These are phyloP conservation scores for Myriosclerotinia curreyana DNA, from an alignment of 2,329 filamentous ascomycete genomes.

Conservation along the genomic window DNA sequence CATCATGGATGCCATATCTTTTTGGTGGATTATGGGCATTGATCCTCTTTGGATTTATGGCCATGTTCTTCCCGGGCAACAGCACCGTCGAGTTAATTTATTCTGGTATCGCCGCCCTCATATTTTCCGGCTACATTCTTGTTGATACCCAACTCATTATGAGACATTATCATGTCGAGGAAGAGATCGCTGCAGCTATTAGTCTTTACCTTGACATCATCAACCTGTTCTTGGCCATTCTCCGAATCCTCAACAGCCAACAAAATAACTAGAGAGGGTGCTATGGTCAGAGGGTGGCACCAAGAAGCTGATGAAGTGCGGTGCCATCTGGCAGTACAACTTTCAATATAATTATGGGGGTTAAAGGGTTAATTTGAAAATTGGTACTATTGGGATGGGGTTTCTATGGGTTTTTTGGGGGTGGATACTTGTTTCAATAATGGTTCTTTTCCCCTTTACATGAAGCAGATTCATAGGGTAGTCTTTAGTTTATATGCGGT, in stretches of 20 bases:
- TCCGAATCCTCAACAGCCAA: conserved; percentile 91
- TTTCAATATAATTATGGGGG: neutral
- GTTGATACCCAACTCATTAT: conserved; percentile 96
- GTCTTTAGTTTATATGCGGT: neutral
- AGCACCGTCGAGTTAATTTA: conserved; percentile 83
- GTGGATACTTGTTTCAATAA: neutral
- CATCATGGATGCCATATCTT: conserved; percentile 92
- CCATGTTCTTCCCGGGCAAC: conserved; percentile 80
- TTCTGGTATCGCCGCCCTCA: conserved; percentile 73
- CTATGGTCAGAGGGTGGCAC: conserved; percentile 11
- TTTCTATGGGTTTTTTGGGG: neutral
- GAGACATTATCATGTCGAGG: conserved; percentile 94
- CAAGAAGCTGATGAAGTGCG: neutral
- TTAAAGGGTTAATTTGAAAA: conserved; percentile 15
- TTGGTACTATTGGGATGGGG: conserved; percentile 1
- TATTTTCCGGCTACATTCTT: conserved; percentile 93
- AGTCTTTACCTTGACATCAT: conserved; percentile 94
- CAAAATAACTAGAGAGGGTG: conserved; percentile 71
- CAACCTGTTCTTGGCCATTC: conserved; percentile 93
- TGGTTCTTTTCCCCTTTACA: conserved; percentile 2
- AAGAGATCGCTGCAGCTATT: conserved; percentile 94
- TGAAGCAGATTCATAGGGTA: neutral
- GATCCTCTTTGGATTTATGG: conserved; percentile 90
- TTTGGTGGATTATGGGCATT: conserved; percentile 88
- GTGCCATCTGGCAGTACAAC: neutral